phyloP scores from a whole-genome alignment of 805 yeast species.

The Candida glaebosa region DNA sequence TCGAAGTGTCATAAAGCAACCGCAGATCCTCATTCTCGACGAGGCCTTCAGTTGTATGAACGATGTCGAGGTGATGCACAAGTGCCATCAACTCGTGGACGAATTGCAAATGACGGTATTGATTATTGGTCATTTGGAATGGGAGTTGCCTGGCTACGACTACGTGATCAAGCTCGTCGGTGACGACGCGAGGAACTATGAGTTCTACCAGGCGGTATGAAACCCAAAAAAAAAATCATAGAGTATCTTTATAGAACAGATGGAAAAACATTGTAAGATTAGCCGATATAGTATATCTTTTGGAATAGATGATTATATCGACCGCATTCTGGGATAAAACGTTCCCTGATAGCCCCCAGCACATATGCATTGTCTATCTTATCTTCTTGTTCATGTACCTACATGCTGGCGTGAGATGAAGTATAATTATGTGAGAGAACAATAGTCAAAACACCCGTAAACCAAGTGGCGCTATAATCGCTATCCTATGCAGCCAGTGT shows the following conservation, averaged over 20 bases:
- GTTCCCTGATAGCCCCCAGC: no score
- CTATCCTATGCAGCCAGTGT: no score
- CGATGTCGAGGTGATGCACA: constrained; percentile 37
- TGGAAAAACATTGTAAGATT: no score
- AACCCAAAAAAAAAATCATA: constrained; percentile 2
- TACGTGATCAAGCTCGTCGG: constrained; percentile 31
- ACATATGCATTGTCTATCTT: no score
- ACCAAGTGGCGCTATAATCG: no score
- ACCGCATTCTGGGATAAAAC: no score
- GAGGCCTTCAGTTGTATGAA: constrained; percentile 94
- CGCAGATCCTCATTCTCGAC: constrained; percentile 76
- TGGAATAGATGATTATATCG: background rate
- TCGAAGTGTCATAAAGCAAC: constrained; percentile 74
- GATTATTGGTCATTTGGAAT: constrained; percentile 76
- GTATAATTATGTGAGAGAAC: no score
- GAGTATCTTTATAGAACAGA: constrained; percentile 4
- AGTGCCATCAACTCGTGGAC: constrained; percentile 30
- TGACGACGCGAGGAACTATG: constrained; percentile 22
- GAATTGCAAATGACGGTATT: constrained; percentile 57
- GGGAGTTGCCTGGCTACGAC: constrained; percentile 76
- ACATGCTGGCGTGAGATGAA: no score
- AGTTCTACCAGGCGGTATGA: constrained; percentile 11
- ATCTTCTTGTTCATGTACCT: no score
- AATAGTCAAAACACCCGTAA: no score
- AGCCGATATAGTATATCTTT: background rate